phyloP scores from a whole-genome alignment of 2,329 filamentous ascomycete genomes.

The Dothistroma septosporum region DNA sequence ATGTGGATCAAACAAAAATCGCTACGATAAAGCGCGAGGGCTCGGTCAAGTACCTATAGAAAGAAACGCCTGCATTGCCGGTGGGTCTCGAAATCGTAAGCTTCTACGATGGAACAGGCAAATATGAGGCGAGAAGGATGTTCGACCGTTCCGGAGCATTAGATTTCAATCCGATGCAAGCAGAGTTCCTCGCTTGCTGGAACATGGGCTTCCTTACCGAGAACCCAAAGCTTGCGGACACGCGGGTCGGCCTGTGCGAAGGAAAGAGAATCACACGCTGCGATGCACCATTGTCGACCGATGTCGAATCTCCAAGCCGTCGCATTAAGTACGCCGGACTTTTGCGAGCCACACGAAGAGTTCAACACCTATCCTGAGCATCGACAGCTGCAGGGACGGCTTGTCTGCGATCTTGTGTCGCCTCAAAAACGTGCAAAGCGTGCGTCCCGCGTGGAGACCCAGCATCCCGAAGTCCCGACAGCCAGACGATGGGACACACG shows the following conservation, averaged over 20 bases:
- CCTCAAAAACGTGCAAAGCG: slow-evolving; percentile 1
- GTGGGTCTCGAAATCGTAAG: not conserved
- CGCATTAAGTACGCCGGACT: slow-evolving; percentile 1
- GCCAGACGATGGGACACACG: not conserved
- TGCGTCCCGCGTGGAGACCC: not conserved
- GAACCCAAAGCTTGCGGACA: not conserved
- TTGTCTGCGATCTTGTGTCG: not conserved
- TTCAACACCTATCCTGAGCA: not conserved
- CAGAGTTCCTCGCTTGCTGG: slow-evolving; percentile 14
- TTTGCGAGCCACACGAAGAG: slow-evolving; percentile 4
- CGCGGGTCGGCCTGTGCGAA: not conserved
- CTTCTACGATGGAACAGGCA: slow-evolving; percentile 4
- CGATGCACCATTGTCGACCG: slow-evolving; percentile 7
- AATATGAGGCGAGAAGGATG: slow-evolving; percentile 11
- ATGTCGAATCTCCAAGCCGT: slow-evolving; percentile 5
- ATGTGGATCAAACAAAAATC: not conserved
- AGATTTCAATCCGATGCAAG: not conserved
- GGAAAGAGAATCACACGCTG: slow-evolving; percentile 14
- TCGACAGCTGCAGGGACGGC: not conserved
- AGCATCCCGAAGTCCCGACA: not conserved
- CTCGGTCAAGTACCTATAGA: not conserved
- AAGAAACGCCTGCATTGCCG: not conserved
- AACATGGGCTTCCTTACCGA: slow-evolving; percentile 13
- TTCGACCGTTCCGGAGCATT: slow-evolving; percentile 6
- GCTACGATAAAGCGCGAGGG: not conserved